phyloP scores from a whole-genome alignment of 2,329 filamentous ascomycete genomes.

The Davidsoniella eucalypti region DNA sequence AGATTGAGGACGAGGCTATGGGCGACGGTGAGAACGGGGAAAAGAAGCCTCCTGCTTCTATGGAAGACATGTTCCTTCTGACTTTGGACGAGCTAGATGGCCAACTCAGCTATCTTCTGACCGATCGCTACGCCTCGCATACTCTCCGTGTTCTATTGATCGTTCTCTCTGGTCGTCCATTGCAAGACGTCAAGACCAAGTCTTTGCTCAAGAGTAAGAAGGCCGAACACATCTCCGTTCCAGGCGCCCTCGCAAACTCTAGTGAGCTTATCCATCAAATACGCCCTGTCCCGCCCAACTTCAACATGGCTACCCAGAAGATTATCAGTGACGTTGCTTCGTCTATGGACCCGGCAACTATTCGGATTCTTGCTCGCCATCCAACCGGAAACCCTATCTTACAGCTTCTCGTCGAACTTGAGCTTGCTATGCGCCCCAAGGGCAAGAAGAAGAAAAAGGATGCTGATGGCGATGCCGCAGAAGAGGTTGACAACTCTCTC shows the following conservation, averaged over 20 bases:
- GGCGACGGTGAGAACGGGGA: slow-evolving; percentile 5
- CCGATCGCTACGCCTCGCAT: slow-evolving; percentile 80
- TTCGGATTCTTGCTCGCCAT: slow-evolving; percentile 73
- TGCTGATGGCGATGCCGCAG: slow-evolving; percentile 14
- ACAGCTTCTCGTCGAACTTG: slow-evolving; percentile 78
- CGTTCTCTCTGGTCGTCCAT: slow-evolving; percentile 66
- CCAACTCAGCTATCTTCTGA: slow-evolving; percentile 67
- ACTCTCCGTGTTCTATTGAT: slow-evolving; percentile 72
- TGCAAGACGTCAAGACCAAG: slow-evolving; percentile 52
- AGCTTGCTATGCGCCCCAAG: slow-evolving; percentile 56
- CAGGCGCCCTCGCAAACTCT: slow-evolving; percentile 32
- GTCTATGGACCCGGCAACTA: slow-evolving; percentile 59
- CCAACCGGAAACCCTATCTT: slow-evolving; percentile 82
- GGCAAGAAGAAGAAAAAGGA: slow-evolving; percentile 45
- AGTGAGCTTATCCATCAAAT: slow-evolving; percentile 26
- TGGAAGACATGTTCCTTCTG: slow-evolving; percentile 73
- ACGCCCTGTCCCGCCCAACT: slow-evolving; percentile 59
- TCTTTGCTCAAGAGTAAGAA: slow-evolving; percentile 78
- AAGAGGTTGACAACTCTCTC: slow-evolving; percentile 32
- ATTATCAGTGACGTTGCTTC: slow-evolving; percentile 64
- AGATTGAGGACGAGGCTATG: slow-evolving; percentile 17
- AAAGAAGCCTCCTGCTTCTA: slow-evolving; percentile 35
- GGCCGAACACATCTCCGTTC: slow-evolving; percentile 66
- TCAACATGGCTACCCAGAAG: slow-evolving; percentile 60
- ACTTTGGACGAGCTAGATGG: slow-evolving; percentile 79